Evolutionary conservation across 352 stramenopile genomes (phyloP).

Genomic region (Phytophthora citrophthora): DNA sequence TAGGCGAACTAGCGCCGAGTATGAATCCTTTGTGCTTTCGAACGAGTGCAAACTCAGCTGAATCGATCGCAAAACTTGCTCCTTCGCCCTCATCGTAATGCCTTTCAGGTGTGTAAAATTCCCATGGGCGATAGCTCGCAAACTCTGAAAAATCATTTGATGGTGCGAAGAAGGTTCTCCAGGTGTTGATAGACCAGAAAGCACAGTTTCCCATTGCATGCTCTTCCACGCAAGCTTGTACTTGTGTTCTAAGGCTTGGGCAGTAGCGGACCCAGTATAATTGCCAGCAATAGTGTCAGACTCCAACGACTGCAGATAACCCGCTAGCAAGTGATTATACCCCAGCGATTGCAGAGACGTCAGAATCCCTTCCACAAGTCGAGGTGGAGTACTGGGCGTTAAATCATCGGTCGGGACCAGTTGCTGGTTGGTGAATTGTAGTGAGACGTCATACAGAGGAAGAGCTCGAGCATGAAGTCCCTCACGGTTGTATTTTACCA

Average conservation of each 20-base stretch:
- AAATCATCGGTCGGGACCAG: neutral
- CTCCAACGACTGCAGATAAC: constrained; percentile 55
- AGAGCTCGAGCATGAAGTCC: constrained; percentile 62
- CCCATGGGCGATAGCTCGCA: constrained; percentile 66
- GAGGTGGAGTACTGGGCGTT: constrained; percentile 8
- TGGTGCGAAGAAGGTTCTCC: constrained; percentile 54
- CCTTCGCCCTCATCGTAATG: constrained; percentile 49
- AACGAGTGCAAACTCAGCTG: constrained; percentile 72
- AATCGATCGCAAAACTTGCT: constrained; percentile 54
- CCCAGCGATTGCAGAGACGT: constrained; percentile 69
- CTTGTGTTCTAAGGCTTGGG: constrained; percentile 54
- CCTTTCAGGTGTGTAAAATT: constrained; percentile 49
- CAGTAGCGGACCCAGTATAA: neutral
- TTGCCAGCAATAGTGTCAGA: neutral
- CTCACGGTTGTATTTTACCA: constrained; percentile 79
- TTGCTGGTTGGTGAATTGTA: constrained; percentile 58
- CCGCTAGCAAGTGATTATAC: constrained; percentile 74
- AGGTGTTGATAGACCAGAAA: constrained; percentile 28
- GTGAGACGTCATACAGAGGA: constrained; percentile 72
- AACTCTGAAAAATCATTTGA: constrained; percentile 52
- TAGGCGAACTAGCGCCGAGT: constrained; percentile 56
- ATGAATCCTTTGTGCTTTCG: constrained; percentile 71
- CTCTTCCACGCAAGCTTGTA: constrained; percentile 85
- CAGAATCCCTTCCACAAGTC: constrained; percentile 59
- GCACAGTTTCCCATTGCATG: constrained; percentile 73